Percentiles rank a stretch among this genome's conserved stretches.
Conservation (phyloP, 192 early-diverging fungal genomes). For the Linnemannia hyalina region DNA sequence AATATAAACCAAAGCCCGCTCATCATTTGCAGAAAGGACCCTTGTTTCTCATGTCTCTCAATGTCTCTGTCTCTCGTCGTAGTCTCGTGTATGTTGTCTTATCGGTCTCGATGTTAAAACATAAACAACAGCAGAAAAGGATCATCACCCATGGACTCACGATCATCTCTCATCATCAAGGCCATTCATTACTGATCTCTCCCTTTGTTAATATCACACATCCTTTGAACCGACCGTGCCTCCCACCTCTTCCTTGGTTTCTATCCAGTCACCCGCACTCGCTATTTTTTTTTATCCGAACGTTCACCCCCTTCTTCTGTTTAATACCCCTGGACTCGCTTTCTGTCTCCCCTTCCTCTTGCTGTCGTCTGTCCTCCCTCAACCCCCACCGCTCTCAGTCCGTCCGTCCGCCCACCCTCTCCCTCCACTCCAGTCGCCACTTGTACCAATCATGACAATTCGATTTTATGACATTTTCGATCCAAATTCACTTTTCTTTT, state of each 20-base stretch:
- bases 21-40: background rate
- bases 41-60: conserved; percentile 1
- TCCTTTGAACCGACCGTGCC: no score
- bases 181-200: no score
- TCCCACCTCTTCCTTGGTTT: no score
- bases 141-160: no score
- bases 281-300: background rate
- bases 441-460: background rate
- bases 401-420: background rate
- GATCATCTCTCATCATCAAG: no score
- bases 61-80: background rate
- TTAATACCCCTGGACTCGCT: background rate
- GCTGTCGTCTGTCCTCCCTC: background rate
- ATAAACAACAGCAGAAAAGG: no score
- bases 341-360: background rate
- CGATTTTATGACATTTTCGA: background rate
- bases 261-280: no score
- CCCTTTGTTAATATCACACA: no score
- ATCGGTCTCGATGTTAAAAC: background rate
- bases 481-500: background rate
- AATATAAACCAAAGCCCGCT: conserved; percentile 3
- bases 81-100: background rate
- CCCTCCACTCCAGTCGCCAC: background rate
- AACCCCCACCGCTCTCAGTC: background rate
- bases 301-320: background rate